Base-by-base conservation (phyloP, 1,284 basidiomycete genomes). In the Sanghuangporus sanghuang region DNA sequence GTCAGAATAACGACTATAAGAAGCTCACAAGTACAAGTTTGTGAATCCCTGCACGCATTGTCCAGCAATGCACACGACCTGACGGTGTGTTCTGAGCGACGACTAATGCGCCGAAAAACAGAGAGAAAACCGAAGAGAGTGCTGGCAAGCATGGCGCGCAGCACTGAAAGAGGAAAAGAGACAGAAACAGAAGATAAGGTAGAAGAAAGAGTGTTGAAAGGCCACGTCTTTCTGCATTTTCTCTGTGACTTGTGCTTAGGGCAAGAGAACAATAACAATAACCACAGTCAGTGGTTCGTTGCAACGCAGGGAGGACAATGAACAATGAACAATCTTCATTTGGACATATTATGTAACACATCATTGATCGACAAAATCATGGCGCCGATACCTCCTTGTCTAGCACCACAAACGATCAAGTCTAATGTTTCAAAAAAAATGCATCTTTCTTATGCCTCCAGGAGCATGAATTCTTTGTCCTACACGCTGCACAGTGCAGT, bases 21-120 rank as follows among this genome's bases (percentile, higher is more conserved):
- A 11, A 81, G 27, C 85, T 68, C 71, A 90, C 89, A 79, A 58
- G 87, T 87, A n/a, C 21, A 79, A 83, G 70, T 90, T 90, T 36
- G 87, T 83, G 74, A 77, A 82, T 64, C 89, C 89, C 74, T 90
- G 80, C 65, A 90, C 76, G 78, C 89, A 91, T 87, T 91, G 89
- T 68, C 89, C 89, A 73, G 89, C 86, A 87, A 90, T 77, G 80
- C 89, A 91, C 65, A 91, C 78, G 64, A 90, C 85, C 85, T 70
- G 81, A 40, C 27, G n/a, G 32, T 35, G 8, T 16, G 9, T 52
- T 39, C 16, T 39, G 70, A 81, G 76, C 71, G 83, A 83, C 77
- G 69, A 76, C 78, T 72, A 76, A 78, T 71, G 77, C 75, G 74
- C 74, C 72, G 72, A 77, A 69, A 70, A 83, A 70, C 62, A n/a